Evolutionary conservation across 306 rosid species (phyloP).

Genomic region (Cucurbita argyrosperma): DNA sequence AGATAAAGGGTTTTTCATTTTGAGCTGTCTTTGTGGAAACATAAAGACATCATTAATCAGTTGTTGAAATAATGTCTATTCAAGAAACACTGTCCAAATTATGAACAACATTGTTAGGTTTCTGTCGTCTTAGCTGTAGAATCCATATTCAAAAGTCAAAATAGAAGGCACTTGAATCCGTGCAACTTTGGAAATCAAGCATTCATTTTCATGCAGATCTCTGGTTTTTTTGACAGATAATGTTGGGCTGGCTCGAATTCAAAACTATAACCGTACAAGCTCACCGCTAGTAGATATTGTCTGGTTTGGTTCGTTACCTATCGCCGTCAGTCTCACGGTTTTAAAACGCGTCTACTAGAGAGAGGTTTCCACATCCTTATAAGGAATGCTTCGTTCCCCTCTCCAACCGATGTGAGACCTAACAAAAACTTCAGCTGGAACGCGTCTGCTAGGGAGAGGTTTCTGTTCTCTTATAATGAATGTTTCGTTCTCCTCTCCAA

Average conservation of each 20-base stretch:
- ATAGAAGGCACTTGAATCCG: neutral
- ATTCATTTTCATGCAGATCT: neutral
- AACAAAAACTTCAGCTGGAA: too few species aligned
- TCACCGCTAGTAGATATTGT: too few species aligned
- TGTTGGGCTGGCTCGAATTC: neutral
- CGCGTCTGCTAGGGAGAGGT: too few species aligned
- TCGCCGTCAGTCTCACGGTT: too few species aligned
- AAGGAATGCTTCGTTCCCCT: too few species aligned
- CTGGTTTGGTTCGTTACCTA: too few species aligned
- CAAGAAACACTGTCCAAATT: neutral
- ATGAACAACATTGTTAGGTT: too few species aligned
- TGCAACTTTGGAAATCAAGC: neutral
- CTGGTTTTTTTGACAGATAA: neutral
- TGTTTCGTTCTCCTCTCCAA: too few species aligned
- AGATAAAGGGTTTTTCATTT: neutral
- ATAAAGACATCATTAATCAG: neutral
- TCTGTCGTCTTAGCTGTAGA: neutral
- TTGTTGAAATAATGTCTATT: neutral
- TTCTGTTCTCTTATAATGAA: too few species aligned
- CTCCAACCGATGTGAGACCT: too few species aligned
- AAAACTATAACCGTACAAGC: neutral
- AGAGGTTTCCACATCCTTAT: too few species aligned
- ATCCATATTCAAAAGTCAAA: neutral
- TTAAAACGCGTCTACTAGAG: too few species aligned
- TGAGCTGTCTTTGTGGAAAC: neutral